Base-by-base conservation (phyloP, 257 asterid species). In the Handroanthus guayacan region DNA sequence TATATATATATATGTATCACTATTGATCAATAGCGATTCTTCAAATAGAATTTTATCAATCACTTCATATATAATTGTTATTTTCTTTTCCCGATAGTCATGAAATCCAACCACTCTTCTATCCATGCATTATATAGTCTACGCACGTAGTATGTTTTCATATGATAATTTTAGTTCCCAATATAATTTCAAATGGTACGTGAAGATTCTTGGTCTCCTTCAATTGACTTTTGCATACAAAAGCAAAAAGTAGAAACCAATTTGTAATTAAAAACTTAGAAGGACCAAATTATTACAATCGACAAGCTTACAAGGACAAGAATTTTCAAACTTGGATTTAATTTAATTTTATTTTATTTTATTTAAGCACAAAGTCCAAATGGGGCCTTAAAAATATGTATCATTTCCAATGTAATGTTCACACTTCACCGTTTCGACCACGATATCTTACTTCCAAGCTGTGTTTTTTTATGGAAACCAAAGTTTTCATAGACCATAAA, bases 371-470 rank as follows among this genome's bases (percentile, higher is more conserved):
- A 69, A 18, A 67, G 62, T 50, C 31, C 34, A 50, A 25, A 31
- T 31, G 0, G 36, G 45, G 14, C 45, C 9, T 52, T 69, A 31
- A 68, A 51, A 25, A 9, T 25, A 25, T 25, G 31, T 25, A 25
- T 25, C 31, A 41, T 64, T 64, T 5, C 48, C 81, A 79, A 79
- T 74, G 60, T 64, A 64, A 71, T 61, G 82, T 83, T 79, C 81
- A 64, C 79, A 54, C 31, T 54, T 16, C 61, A 54, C 61, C 89
- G 86, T 89, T 50, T 83, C 79, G 86, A 89, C 89, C 87, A 85
- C 91, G 91, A 39, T 85, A 45, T 82, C 86, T 80, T 78, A 70
- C 60, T 85, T 77, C 82, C 83, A 87, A 68, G 84, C 84, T 69
- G 37, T 63, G 79, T 62, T 51, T 1, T 57, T 43, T 36, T 63